phyloP scores from a whole-genome alignment of 768 basidiomycete genomes.

The Dioszegia hungarica region DNA sequence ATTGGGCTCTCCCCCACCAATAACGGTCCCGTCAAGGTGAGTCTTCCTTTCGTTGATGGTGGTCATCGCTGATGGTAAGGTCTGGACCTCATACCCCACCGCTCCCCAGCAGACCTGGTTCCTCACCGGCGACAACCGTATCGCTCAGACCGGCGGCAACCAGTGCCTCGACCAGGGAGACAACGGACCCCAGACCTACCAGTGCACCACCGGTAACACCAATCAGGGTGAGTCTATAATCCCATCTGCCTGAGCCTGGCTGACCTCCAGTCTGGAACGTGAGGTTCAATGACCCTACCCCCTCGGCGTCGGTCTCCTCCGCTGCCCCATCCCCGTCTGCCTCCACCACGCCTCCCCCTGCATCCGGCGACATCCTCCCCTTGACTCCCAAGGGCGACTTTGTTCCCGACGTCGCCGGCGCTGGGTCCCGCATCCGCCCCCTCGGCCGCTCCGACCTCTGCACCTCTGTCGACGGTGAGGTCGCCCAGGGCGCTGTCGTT shows the following conservation, averaged over 20 bases:
- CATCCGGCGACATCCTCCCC: neutral
- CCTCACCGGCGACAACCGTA: conserved; percentile 38
- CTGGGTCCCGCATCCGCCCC: conserved; percentile 13
- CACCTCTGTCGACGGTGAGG: neutral
- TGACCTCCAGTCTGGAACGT: neutral
- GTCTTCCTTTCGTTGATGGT: neutral
- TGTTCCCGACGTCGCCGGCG: neutral
- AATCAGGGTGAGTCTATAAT: conserved; percentile 36
- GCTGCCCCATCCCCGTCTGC: neutral
- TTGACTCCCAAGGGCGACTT: neutral
- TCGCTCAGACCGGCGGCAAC: conserved; percentile 45
- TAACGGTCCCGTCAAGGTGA: conserved; percentile 20
- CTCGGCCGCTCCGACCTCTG: neutral
- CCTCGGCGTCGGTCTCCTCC: neutral
- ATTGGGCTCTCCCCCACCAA: conserved; percentile 19
- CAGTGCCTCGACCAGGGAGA: conserved; percentile 42
- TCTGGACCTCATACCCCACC: conserved; percentile 29
- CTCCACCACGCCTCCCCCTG: neutral
- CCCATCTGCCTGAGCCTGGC: neutral
- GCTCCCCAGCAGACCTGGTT: conserved; percentile 34
- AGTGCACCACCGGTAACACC: conserved; percentile 44
- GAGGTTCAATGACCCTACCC: neutral
- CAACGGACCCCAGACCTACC: conserved; percentile 37
- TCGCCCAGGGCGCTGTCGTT: neutral
- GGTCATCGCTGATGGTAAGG: neutral